phyloP scores from a whole-genome alignment of 306 rosid species.

The peach (Prunus persica) region Prunus_persica_NCBIv2 NC_034014.1:26339001-26339500 shows the following conservation, averaged over 20 bases:
- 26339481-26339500: constrained; percentile 33
- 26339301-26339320: constrained; percentile 28
- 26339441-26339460: constrained; percentile 26
- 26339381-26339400: constrained; percentile 37
- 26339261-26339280: constrained; percentile 43
- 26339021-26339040: constrained; percentile 32
- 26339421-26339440: constrained; percentile 30
- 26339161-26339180: constrained; percentile 32
- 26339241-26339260: constrained; percentile 38
- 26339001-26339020: constrained; percentile 26
- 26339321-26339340: constrained; percentile 28
- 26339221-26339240: constrained; percentile 38
- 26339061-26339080: constrained; percentile 36
- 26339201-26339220: constrained; percentile 35
- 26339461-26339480: constrained; percentile 30
- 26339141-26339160: constrained; percentile 34
- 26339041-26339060: constrained; percentile 31
- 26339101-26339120: constrained; percentile 34
- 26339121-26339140: constrained; percentile 44
- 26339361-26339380: constrained; percentile 43
- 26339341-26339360: constrained; percentile 35
- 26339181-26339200: constrained; percentile 42
- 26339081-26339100: constrained; percentile 41
- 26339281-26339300: constrained; percentile 19
- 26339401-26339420: constrained; percentile 32